Evolutionary conservation across 116 monocot species (phyloP), one percentile per base, ranked within the genome.

Genomic region (Dioscorea cayenensis): DNA sequence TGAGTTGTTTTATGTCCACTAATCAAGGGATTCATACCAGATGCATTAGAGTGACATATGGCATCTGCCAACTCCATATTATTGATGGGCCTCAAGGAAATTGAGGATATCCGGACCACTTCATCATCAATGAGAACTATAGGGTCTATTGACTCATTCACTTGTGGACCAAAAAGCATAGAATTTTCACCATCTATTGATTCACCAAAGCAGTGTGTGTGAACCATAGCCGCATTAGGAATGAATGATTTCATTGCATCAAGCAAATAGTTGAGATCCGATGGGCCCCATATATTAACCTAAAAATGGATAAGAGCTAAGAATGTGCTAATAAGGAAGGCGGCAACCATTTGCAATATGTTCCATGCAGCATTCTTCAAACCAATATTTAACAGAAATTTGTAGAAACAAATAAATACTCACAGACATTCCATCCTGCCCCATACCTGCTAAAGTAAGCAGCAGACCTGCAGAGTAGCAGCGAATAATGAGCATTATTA

Each of bases 271-370:
- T 99, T 79, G 60, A 99, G 85, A 75, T 94, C 99, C 78, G 94
- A 94, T 66, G 99, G 94, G 23, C 99, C 99, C 94, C 94, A 99
- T 68, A 99, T 80, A 12, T 94, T 99, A 43, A 99, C 83, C 99
- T 99, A 51, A 36, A 69, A 25, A 16, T 32, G 2, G 2, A 32
- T 3, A 32, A 32, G 4, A 3, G 32, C 32, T 32, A 32, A 32
- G 32, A 32, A 32, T 32, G 32, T 32, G 32, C 32, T 32, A 6
- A 55, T 64, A 67, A 17, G 32, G 13, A 65, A 66, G 6, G 23
- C 5, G 59, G 66, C 22, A 36, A 14, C 5, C 3, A 12, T 32
- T 32, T 32, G 32, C 37, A 76, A 52, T 51, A 35, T 25, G 50
- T 5, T 16, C 10, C 5, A 55, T 16, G 55, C 6, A 55, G 55